These are phyloP conservation scores for Cucurbita moschata DNA, from an alignment of 306 rosid genomes.

Conservation along the genomic window DNA sequence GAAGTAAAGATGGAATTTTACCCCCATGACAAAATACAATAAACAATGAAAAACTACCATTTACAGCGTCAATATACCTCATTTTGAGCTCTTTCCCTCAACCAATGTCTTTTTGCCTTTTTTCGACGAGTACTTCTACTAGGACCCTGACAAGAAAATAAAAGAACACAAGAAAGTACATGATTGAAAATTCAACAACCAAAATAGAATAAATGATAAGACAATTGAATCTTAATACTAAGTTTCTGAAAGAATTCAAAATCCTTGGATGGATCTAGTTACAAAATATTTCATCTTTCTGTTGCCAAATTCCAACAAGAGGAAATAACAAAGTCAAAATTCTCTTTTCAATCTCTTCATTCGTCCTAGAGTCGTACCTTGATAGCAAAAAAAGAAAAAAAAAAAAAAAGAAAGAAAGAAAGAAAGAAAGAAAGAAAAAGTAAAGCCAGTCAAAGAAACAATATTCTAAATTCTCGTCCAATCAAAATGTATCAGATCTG, in stretches of 20 bases:
- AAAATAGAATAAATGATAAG: not conserved
- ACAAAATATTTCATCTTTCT: not conserved
- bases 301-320: not conserved
- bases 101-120: constrained; percentile 68
- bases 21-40: not conserved
- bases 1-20: not conserved
- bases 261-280: not conserved
- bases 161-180: not conserved
- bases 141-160: constrained; percentile 33
- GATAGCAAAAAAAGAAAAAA: not conserved
- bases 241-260: not conserved
- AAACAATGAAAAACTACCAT: not conserved
- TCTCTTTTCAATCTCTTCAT: not conserved
- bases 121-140: constrained; percentile 89
- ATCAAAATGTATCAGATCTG: not conserved
- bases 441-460: not conserved
- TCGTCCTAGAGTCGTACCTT: not conserved
- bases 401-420: not conserved
- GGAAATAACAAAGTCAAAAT: not conserved
- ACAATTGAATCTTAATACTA: constrained; percentile 4
- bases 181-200: not conserved
- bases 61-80: constrained; percentile 33
- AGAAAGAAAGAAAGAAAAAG: not conserved
- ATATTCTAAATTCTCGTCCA: not conserved
- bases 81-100: constrained; percentile 52